Evolutionary conservation across 1,284 basidiomycete genomes (phyloP).

Genomic region (Fomitopsis palustris): DNA sequence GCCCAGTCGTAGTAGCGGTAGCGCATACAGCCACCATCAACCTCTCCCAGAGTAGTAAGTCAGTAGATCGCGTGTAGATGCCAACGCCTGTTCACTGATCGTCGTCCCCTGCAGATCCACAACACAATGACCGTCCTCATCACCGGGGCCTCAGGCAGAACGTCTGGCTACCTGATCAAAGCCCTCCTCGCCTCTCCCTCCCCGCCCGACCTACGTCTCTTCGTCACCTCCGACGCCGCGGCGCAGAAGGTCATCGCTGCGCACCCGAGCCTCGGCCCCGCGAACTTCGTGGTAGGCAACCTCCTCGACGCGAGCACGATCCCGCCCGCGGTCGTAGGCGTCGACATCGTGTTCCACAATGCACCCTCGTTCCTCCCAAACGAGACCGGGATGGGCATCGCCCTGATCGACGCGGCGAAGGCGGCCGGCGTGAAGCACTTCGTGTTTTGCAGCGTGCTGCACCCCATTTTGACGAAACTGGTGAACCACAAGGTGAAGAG

Average conservation of each 20-base stretch:
- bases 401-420: constrained; percentile 34
- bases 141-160: constrained; percentile 29
- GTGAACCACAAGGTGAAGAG: constrained; percentile 31
- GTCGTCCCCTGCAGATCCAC: neutral
- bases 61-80: no score
- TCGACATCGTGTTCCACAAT: constrained; percentile 30
- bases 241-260: constrained; percentile 15
- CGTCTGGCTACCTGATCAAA: constrained; percentile 25
- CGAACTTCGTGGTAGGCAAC: constrained; percentile 26
- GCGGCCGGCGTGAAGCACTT: constrained; percentile 35
- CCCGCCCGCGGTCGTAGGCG: constrained; percentile 21
- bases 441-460: constrained; percentile 34
- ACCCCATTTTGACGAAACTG: constrained; percentile 29
- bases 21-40: no score
- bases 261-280: constrained; percentile 16
- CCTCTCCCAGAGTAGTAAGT: no score
- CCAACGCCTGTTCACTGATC: no score
- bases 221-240: constrained; percentile 23
- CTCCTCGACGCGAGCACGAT: constrained; percentile 27
- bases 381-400: constrained; percentile 33
- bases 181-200: constrained; percentile 20
- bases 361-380: constrained; percentile 25
- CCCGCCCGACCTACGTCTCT: constrained; percentile 21
- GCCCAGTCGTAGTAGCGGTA: no score
- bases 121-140: constrained; percentile 24